Base-by-base conservation (phyloP, 306 rosid species). In the Amphicarpaea edgeworthii region DNA sequence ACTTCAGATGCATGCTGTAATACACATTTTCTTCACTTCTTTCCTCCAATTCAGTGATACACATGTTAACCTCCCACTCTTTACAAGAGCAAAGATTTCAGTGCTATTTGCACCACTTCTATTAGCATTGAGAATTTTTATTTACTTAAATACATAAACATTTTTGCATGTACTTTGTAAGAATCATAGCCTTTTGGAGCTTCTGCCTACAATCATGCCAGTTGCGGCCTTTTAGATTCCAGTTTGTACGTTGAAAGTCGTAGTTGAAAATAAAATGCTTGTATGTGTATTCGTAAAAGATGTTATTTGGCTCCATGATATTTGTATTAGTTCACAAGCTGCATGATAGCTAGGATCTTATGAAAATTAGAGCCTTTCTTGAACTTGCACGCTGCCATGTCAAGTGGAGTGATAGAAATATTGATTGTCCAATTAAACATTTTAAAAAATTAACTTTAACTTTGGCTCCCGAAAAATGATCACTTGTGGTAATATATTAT, bases 1-100 rank as follows among this genome's bases (percentile, higher is more conserved):
- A 42, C 72, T 65, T 30, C 19, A 21, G 69, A 38, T 38, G 30
- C 49, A 64, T 38, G 64, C 14, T 58, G 32, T 40, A 64, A 64
- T 38, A 6, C 10, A 40, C 50, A 77, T 71, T 70, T 63, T 59
- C 26, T 67, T 77, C 70, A 10, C 38, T 75, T 19, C 60, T 23
- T 53, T 72, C 41, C 57, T 65, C 72, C 64, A 23, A 79, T 72
- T 76, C 51, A 6, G 34, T 59, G 34, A 42, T 75, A 55, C 70
- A 71, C 53, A 71, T 59, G 23, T 46, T 67, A 6, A 24, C 41
- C 37, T 6, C 53, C 17, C 45, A 34, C 59, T 45, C 21, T 47
- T 47, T 38, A n/a, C 9, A 42, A 24, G 70, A 45, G 63, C 43
- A 43, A 73, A 37, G 65, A 60, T 55, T 78, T 82, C 20, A n/a